phyloP scores from a whole-genome alignment of 441 rosid genomes.

The Biscutella laevigata region DNA sequence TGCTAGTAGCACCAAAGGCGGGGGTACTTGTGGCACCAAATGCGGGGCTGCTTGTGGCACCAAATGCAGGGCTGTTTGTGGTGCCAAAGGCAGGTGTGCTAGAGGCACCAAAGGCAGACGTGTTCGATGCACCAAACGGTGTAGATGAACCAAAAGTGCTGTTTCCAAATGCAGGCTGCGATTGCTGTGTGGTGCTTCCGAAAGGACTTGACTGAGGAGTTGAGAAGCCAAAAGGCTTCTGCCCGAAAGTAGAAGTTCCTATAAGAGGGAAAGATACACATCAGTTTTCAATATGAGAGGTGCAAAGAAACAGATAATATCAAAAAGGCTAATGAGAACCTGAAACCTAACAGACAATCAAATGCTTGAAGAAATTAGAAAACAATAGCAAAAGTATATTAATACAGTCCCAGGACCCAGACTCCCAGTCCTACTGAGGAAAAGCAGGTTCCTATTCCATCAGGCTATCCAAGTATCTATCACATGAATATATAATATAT shows the following conservation, averaged over 20 bases:
- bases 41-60: constrained; percentile 2
- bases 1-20: background rate
- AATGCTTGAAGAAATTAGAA: background rate
- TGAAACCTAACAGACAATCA: background rate
- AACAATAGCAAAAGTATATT: background rate
- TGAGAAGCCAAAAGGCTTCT: constrained; percentile 73
- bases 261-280: constrained; percentile 10
- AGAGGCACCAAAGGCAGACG: constrained; percentile 47
- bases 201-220: constrained; percentile 61
- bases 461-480: background rate
- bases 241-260: constrained; percentile 69
- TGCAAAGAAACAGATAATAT: background rate
- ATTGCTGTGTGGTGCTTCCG: constrained; percentile 67
- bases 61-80: constrained; percentile 31
- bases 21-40: background rate
- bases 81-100: constrained; percentile 43
- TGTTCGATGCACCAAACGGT: constrained; percentile 48
- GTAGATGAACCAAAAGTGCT: constrained; percentile 59
- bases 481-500: no score
- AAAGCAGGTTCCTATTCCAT: background rate
- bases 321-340: constrained; percentile 27
- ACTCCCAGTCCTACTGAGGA: background rate
- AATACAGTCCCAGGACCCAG: background rate
- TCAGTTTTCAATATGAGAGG: background rate
- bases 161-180: constrained; percentile 78